Conservation (phyloP, 2,329 filamentous ascomycete species). For the Botrytis deweyae region DNA sequence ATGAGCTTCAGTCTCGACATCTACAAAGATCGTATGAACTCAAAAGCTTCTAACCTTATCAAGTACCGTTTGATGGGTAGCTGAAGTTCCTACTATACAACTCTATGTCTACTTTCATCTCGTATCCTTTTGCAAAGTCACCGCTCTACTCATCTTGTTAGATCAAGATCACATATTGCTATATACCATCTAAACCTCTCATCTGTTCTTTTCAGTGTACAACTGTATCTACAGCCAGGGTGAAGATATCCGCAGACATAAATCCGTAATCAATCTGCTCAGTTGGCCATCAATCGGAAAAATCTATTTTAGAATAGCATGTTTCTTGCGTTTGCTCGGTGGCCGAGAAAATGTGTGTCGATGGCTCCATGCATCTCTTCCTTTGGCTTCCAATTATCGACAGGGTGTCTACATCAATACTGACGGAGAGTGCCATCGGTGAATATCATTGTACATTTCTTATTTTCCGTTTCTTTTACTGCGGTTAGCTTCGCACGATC, state of each 20-base stretch:
- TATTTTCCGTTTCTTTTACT: neutral
- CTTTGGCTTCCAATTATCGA: neutral
- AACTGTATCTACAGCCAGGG: neutral
- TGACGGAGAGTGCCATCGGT: neutral
- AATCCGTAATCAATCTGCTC: neutral
- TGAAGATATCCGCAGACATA: neutral
- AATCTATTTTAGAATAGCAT: neutral
- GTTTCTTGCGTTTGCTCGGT: no score
- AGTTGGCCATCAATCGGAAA: neutral
- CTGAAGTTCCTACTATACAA: neutral
- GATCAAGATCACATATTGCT: neutral
- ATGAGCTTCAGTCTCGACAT: neutral
- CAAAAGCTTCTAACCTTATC: neutral
- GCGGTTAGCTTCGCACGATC: no score
- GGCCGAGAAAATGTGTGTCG: neutral
- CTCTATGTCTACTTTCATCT: constrained; percentile 10
- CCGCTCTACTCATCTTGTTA: neutral
- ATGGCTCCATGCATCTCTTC: neutral
- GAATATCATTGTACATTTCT: neutral
- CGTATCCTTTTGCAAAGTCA: neutral
- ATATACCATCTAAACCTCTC: neutral
- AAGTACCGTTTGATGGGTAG: neutral
- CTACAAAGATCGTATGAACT: neutral
- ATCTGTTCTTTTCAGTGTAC: neutral
- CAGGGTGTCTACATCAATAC: neutral